phyloP scores from a whole-genome alignment of 2,329 filamentous ascomycete species.

The Colletotrichum liaoningense region DNA sequence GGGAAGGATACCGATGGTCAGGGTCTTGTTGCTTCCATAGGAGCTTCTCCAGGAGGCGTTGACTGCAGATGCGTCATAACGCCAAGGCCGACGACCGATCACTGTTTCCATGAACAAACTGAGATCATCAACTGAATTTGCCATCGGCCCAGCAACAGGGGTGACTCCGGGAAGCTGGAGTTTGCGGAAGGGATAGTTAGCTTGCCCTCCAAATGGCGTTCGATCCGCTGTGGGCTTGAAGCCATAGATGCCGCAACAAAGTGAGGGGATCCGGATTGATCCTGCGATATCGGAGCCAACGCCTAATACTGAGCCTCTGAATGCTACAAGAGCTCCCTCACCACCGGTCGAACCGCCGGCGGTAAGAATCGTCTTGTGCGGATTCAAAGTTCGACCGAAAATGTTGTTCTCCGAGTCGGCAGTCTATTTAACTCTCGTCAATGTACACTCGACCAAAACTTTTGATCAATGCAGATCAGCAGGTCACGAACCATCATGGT shows the following conservation, averaged over 20 bases:
- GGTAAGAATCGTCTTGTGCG: conserved; percentile 68
- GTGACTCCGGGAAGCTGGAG: conserved; percentile 42
- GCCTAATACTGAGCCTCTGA: conserved; percentile 54
- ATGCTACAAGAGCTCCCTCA: conserved; percentile 52
- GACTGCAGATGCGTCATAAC: conserved; percentile 53
- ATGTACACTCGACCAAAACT: not conserved
- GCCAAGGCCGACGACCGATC: conserved; percentile 53
- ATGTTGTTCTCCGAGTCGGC: conserved; percentile 68
- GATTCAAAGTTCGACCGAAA: conserved; percentile 66
- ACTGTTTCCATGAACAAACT: conserved; percentile 54
- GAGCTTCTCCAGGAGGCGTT: conserved; percentile 58
- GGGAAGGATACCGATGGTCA: conserved; percentile 61
- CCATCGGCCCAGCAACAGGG: conserved; percentile 55
- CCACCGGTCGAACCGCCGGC: conserved; percentile 76
- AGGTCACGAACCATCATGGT: conserved; percentile 55
- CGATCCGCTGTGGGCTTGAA: conserved; percentile 52
- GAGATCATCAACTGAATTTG: conserved; percentile 52
- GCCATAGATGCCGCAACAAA: conserved; percentile 56
- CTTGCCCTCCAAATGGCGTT: conserved; percentile 39
- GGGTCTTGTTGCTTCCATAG: conserved; percentile 33
- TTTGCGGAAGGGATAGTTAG: conserved; percentile 18
- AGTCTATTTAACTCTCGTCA: conserved; percentile 52
- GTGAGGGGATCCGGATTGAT: conserved; percentile 56
- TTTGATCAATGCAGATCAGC: not conserved
- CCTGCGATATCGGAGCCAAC: conserved; percentile 57